Evolutionary conservation across 2,329 filamentous ascomycete genomes (phyloP).

Genomic region (Fusarium euwallaceae): DNA sequence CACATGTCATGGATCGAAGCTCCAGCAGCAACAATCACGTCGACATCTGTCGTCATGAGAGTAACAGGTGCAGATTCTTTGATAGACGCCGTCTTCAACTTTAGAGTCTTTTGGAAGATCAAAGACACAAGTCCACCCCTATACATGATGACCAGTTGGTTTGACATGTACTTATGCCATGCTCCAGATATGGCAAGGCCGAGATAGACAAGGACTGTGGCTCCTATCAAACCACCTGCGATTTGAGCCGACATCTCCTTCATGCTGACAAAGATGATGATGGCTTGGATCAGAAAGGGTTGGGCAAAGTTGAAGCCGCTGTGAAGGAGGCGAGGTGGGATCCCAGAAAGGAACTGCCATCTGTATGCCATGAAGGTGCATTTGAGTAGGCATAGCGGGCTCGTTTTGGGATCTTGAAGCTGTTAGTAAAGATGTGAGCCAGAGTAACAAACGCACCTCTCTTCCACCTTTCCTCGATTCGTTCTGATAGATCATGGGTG

Average conservation of each 20-base stretch:
- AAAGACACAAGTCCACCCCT: slow-evolving; percentile 56
- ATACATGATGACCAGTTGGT: slow-evolving; percentile 53
- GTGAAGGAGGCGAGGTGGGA: slow-evolving; percentile 55
- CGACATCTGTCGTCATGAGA: slow-evolving; percentile 62
- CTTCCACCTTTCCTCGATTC: slow-evolving; percentile 43
- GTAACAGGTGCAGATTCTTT: slow-evolving; percentile 57
- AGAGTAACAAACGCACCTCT: slow-evolving; percentile 12
- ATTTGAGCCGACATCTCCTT: slow-evolving; percentile 45
- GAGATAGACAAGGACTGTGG: slow-evolving; percentile 56
- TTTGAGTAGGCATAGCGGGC: slow-evolving; percentile 42
- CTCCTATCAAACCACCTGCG: slow-evolving; percentile 57
- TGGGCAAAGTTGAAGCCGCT: slow-evolving; percentile 60
- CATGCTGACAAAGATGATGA: slow-evolving; percentile 50
- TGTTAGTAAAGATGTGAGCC: rapidly evolving
- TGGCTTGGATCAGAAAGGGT: slow-evolving; percentile 57
- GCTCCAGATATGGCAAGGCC: slow-evolving; percentile 55
- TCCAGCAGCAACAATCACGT: slow-evolving; percentile 48
- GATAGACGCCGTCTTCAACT: slow-evolving; percentile 46
- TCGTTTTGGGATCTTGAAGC: slow-evolving; percentile 29
- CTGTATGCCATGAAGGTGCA: slow-evolving; percentile 47
- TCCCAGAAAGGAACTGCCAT: slow-evolving; percentile 48
- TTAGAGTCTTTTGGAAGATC: slow-evolving; percentile 63
- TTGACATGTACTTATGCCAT: slow-evolving; percentile 53
- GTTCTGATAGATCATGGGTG: slow-evolving; percentile 33
- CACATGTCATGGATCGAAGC: slow-evolving; percentile 53